Evolutionary conservation across 2,329 filamentous ascomycete species (phyloP).

Genomic region (Didymellaceae sp.): DNA sequence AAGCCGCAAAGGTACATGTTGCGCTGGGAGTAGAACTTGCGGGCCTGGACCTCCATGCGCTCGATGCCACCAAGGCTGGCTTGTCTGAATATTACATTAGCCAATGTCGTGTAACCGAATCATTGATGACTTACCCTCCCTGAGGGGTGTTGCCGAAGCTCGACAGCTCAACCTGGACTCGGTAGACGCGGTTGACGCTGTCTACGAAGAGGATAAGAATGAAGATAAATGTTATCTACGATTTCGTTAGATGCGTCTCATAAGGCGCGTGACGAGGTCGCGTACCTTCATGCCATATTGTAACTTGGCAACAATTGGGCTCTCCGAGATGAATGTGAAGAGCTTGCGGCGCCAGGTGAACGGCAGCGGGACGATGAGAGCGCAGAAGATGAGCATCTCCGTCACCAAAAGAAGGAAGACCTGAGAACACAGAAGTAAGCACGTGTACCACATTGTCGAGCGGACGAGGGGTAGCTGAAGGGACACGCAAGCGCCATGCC

Average conservation of each 20-base stretch:
- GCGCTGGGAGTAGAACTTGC: slow-evolving; percentile 99
- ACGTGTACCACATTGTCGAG: slow-evolving; percentile 24
- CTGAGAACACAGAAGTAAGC: slow-evolving; percentile 55
- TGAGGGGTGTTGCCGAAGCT: slow-evolving; percentile 68
- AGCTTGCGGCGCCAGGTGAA: slow-evolving; percentile 85
- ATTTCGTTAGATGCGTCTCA: slow-evolving; percentile 16
- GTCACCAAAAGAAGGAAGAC: slow-evolving; percentile 82
- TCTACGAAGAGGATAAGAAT: slow-evolving; percentile 98
- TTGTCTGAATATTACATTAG: slow-evolving; percentile 54
- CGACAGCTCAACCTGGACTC: slow-evolving; percentile 88
- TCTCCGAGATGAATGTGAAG: slow-evolving; percentile 96
- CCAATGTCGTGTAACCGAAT: not conserved
- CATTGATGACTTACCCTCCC: slow-evolving; percentile 56
- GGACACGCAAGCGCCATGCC: slow-evolving; percentile 14
- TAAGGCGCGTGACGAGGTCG: not conserved
- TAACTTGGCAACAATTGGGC: slow-evolving; percentile 82
- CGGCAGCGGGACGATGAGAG: slow-evolving; percentile 84
- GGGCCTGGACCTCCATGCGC: slow-evolving; percentile 96
- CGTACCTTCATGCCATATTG: slow-evolving; percentile 92
- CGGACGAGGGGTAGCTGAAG: not conserved
- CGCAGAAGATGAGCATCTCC: slow-evolving; percentile 83
- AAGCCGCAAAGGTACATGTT: slow-evolving; percentile 99
- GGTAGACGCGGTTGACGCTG: slow-evolving; percentile 94
- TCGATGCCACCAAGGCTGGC: slow-evolving; percentile 83
- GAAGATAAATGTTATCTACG: slow-evolving; percentile 93